Percentiles rank a stretch among this genome's conserved stretches.
These are phyloP conservation scores for Teratosphaeriaceae sp. DNA, from an alignment of 2,329 filamentous ascomycete species.

Conservation along the genomic window DNA sequence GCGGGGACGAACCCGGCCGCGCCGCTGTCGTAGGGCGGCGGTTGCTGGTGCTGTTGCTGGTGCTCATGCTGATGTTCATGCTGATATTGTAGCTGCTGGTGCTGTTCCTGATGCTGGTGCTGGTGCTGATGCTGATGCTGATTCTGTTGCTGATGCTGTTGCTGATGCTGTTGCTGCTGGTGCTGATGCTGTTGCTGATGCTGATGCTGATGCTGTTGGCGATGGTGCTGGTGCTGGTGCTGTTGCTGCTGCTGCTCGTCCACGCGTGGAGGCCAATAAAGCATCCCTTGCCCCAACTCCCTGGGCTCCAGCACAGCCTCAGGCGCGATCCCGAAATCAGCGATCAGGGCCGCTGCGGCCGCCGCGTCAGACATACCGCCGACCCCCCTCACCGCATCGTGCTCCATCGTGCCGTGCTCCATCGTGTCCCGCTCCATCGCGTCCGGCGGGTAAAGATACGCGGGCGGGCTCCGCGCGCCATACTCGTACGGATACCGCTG, in stretches of 20 bases:
- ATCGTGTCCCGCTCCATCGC: too few relatives aligned
- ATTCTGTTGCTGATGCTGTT: not conserved
- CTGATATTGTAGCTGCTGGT: not conserved
- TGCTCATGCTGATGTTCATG: not conserved
- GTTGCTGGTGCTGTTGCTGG: not conserved
- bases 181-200: not conserved
- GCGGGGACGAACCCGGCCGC: too few relatives aligned
- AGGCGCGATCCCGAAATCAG: too few relatives aligned
- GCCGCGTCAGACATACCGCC: too few relatives aligned
- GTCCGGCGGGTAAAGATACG: too few relatives aligned
- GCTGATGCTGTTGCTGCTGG: not conserved
- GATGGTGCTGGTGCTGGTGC: not conserved
- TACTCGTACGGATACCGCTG: not conserved
- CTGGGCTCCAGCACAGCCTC: too few relatives aligned
- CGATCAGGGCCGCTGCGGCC: too few relatives aligned
- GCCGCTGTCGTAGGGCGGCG: constrained; percentile 1
- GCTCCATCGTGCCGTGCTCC: too few relatives aligned
- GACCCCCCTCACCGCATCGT: too few relatives aligned
- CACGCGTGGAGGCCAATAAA: too few relatives aligned
- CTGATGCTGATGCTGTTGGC: not conserved
- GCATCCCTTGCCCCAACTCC: too few relatives aligned
- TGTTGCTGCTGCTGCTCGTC: not conserved
- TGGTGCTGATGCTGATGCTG: not conserved
- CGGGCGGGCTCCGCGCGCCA: too few relatives aligned
- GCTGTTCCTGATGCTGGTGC: not conserved